phyloP scores from a whole-genome alignment of 1,284 basidiomycete species.

The Cystobasidiaceae sp. region DNA sequence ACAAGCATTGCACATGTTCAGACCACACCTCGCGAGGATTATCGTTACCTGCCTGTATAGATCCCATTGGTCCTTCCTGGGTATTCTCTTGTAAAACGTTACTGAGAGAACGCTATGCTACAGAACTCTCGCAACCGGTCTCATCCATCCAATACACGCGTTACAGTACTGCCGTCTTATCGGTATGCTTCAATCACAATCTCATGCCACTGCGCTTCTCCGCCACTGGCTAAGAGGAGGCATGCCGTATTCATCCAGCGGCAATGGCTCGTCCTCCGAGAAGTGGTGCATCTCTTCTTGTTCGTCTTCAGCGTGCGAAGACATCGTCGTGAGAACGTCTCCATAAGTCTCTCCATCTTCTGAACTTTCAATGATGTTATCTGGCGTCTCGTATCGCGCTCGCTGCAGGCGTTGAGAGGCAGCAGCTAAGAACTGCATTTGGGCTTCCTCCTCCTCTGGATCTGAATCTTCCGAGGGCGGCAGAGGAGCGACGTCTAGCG shows the following conservation, averaged over 20 bases:
- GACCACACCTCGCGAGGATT: too few relatives aligned
- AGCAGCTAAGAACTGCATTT: background rate
- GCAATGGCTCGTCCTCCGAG: background rate
- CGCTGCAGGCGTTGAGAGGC: background rate
- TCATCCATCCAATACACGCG: too few relatives aligned
- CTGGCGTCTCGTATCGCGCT: background rate
- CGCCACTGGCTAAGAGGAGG: slow-evolving; percentile 11
- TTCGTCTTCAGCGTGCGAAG: too few relatives aligned
- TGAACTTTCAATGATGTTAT: background rate
- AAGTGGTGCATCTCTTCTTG: background rate
- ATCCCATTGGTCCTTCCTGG: too few relatives aligned
- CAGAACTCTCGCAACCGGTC: too few relatives aligned
- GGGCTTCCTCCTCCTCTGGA: background rate
- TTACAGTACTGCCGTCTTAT: too few relatives aligned
- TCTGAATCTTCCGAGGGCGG: slow-evolving; percentile 1
- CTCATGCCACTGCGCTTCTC: background rate
- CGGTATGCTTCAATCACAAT: background rate
- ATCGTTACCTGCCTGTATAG: too few relatives aligned
- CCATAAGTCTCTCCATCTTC: background rate
- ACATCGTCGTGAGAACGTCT: background rate
- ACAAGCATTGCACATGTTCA: too few relatives aligned
- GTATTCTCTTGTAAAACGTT: too few relatives aligned
- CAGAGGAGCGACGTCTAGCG: background rate
- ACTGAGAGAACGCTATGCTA: too few relatives aligned
- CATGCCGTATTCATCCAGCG: slow-evolving; percentile 10